Base-by-base conservation (phyloP, 768 basidiomycete genomes). In the Infundibulicybe gibba region DNA sequence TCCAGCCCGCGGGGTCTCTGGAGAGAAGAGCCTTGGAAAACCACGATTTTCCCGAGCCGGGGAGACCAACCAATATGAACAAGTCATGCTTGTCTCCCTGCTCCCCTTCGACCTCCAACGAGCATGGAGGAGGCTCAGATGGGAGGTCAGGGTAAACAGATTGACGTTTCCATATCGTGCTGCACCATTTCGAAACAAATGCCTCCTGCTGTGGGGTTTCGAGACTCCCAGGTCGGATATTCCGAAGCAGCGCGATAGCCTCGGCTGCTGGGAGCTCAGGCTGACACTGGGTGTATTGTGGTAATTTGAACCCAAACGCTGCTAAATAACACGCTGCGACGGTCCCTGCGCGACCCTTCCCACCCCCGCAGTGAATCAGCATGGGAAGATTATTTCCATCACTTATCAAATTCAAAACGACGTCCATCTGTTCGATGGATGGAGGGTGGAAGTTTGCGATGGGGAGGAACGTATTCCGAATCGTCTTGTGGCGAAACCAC, bases 11-110 rank as follows among this genome's bases (percentile, higher is more conserved):
- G 3, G 70, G 67, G 45, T 77, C 65, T 12, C 81, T 67, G 2
- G 71, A 68, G 0, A 74, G 52, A 16, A 83, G 59, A 1, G 74
- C 65, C n/a, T 67, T 66, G 1, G 75, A 66, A 44, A 82, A 69
- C 71, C 73, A 78, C 1, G 79, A 76, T 57, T 83, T 83, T 17
- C 81, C 81, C 0, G 80, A 76, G 2, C 81, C 82, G 2, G 81
- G 80, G 2, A 82, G 70, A 6, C 82, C 81, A 5, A 82, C 78
- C n/a, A 83, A 61, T 11, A 83, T 47, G 54, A 80, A 65, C 6
- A 84, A 58, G 47, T 81, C 74, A 32, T 51, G 59, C 1, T 63
- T 60, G 11, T 59, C 51, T 6, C 54, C 60, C 1, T 75, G 54
- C 1, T 51, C 52, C 2, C 77, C 78, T 50, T 73, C 69, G 21